These are phyloP conservation scores for Arthrobotrys sinensis DNA, from an alignment of 2,329 filamentous ascomycete genomes.

Conservation along the genomic window DNA sequence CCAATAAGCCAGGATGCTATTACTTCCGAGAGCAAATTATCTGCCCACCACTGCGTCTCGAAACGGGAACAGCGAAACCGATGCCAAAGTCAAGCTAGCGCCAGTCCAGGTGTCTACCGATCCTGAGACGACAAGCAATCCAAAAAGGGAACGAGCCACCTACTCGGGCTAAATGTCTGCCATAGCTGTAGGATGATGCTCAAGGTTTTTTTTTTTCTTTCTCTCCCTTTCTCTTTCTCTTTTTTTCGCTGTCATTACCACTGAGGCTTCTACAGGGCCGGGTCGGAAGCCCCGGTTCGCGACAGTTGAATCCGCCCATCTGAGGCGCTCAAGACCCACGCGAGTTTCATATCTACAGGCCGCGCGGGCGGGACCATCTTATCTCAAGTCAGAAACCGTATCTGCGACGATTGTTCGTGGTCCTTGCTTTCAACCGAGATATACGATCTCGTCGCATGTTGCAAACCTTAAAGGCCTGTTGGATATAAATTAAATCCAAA, in stretches of 20 bases:
- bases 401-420: conserved; percentile 34
- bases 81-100: conserved; percentile 36
- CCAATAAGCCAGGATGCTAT: conserved; percentile 34
- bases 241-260: neutral
- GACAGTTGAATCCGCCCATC: conserved; percentile 23
- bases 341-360: conserved; percentile 25
- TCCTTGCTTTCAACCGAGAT: conserved; percentile 37
- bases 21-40: conserved; percentile 21
- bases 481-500: conserved; percentile 15
- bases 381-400: conserved; percentile 36
- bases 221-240: neutral
- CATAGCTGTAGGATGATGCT: conserved; percentile 11
- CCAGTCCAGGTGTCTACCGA: conserved; percentile 17
- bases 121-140: conserved; percentile 54
- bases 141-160: conserved; percentile 48
- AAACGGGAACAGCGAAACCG: conserved; percentile 53
- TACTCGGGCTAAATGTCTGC: conserved; percentile 38
- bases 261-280: conserved; percentile 8
- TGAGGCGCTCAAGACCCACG: conserved; percentile 18
- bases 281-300: conserved; percentile 37
- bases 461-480: neutral
- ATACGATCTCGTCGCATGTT: conserved; percentile 18
- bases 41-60: conserved; percentile 46
- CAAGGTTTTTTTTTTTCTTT: conserved; percentile 14
- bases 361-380: conserved; percentile 28